phyloP scores from a whole-genome alignment of 192 early-diverging fungal genomes.

The Tieghemiomyces parasiticus region DNA sequence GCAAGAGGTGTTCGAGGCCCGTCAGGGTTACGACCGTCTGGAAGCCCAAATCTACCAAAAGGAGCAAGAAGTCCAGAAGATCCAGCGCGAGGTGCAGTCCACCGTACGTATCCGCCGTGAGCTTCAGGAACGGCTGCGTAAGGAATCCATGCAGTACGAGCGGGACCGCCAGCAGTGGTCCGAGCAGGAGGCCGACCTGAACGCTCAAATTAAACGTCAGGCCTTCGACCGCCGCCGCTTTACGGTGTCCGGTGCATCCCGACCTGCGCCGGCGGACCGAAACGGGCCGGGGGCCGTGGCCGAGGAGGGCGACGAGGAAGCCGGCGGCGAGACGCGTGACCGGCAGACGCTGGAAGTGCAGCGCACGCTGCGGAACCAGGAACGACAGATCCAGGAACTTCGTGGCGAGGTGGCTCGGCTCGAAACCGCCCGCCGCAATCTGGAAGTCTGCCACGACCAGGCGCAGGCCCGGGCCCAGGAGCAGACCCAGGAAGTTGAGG shows the following conservation, averaged over 20 bases:
- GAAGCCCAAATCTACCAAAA: conserved; percentile 22
- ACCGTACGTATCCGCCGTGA: conserved; percentile 16
- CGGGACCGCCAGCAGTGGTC: conserved; percentile 25
- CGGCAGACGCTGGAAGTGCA: conserved; percentile 12
- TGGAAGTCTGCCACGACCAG: conserved; percentile 18
- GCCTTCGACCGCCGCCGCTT: conserved; percentile 22
- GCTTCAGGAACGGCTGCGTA: conserved; percentile 13
- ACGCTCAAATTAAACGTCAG: conserved; percentile 19
- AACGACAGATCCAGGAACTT: background rate
- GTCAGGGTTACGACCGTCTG: conserved; percentile 22
- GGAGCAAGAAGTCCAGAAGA: conserved; percentile 17
- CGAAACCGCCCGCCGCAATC: conserved; percentile 19
- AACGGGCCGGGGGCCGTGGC: conserved; percentile 12
- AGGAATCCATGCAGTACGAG: conserved; percentile 16
- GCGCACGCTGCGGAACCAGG: conserved; percentile 10
- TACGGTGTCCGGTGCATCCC: conserved; percentile 19
- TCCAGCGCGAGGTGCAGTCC: conserved; percentile 16
- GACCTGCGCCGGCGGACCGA: conserved; percentile 6
- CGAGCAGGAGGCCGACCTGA: conserved; percentile 22
- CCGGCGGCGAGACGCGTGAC: conserved; percentile 10
- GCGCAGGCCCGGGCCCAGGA: conserved; percentile 20
- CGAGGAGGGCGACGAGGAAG: conserved; percentile 18
- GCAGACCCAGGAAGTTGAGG: conserved; percentile 18
- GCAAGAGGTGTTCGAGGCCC: conserved; percentile 21
- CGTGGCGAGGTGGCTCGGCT: background rate